Evolutionary conservation across 208 protist species (phyloP).

Genomic region (Angomonas ambiguus): DNA sequence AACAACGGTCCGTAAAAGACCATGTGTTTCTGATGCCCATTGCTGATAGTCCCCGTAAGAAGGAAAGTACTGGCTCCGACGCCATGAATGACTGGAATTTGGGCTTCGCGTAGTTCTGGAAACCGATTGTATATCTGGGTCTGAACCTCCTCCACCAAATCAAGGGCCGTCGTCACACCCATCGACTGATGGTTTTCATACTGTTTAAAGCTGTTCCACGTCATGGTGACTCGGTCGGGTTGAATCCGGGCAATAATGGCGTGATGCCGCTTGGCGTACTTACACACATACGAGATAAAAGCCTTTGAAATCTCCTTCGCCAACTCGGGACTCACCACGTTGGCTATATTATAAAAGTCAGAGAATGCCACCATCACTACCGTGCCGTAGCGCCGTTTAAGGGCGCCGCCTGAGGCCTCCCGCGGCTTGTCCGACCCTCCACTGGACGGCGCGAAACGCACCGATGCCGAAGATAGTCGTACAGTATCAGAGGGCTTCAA

Average conservation of each 20-base stretch:
- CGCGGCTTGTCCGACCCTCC: constrained; percentile 5
- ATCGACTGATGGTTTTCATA: constrained; percentile 9
- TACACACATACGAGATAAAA: constrained; percentile 32
- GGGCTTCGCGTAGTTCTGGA: background rate
- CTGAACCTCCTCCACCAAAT: constrained; percentile 4
- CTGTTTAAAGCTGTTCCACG: constrained; percentile 32
- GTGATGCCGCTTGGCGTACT: constrained; percentile 20
- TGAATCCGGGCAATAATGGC: constrained; percentile 25
- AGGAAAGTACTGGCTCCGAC: constrained; percentile 5
- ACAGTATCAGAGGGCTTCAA: background rate
- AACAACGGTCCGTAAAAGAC: constrained; percentile 9
- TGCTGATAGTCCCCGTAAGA: constrained; percentile 7
- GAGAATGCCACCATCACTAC: background rate
- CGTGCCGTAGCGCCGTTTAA: background rate
- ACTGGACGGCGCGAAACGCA: background rate
- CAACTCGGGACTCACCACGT: background rate
- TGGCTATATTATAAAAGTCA: background rate
- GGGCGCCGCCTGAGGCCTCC: background rate
- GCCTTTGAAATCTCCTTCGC: constrained; percentile 14
- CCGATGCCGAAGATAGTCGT: constrained; percentile 2
- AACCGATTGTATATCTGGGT: constrained; percentile 4
- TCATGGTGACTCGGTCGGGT: constrained; percentile 32
- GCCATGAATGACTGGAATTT: background rate
- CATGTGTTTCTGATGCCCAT: background rate
- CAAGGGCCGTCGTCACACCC: background rate